phyloP scores from a whole-genome alignment of 257 asterid genomes.

The Fraxinus quadrangulata region DNA sequence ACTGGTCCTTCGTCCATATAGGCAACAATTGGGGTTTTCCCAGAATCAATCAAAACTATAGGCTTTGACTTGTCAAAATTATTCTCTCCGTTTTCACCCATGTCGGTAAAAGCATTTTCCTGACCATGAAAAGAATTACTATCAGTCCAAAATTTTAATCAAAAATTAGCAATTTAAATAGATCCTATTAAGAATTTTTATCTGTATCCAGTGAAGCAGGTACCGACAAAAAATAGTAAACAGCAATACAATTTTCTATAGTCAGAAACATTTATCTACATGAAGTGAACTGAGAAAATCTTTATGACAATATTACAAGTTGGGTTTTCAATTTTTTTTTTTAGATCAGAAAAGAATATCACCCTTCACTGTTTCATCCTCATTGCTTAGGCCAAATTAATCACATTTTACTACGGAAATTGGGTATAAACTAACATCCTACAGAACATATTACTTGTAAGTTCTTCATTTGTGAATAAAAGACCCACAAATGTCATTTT shows the following conservation, averaged over 20 bases:
- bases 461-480: background rate
- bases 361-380: background rate
- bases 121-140: conserved; percentile 27
- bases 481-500: background rate
- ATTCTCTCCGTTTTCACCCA: conserved; percentile 34
- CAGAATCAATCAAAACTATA: conserved; percentile 49
- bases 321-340: background rate
- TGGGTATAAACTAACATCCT: background rate
- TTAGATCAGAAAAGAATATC: background rate
- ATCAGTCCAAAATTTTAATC: conserved; percentile 17
- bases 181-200: conserved; percentile 6
- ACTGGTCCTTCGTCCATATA: conserved; percentile 56
- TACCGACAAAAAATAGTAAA: background rate
- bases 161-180: background rate
- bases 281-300: background rate
- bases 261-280: background rate
- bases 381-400: background rate
- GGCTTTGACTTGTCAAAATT: conserved; percentile 40
- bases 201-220: conserved; percentile 14
- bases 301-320: background rate
- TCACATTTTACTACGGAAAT: background rate
- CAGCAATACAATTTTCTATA: background rate
- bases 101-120: conserved; percentile 38
- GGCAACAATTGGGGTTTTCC: conserved; percentile 56
- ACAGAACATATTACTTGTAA: background rate